phyloP scores from a whole-genome alignment of 1,284 basidiomycete species.

The Pterula multifida region DNA sequence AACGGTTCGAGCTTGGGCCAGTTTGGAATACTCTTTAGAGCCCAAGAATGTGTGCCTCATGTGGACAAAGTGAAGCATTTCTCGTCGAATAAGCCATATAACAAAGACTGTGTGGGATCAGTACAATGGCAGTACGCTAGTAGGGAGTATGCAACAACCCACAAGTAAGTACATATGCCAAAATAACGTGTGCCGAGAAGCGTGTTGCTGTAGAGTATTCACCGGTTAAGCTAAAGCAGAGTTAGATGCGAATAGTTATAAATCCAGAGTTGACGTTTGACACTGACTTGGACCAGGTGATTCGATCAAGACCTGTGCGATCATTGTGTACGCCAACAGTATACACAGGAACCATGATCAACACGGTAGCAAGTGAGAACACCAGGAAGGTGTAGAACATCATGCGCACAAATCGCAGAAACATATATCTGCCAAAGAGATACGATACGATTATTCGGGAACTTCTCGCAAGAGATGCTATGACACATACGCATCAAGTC shows the following conservation, averaged over 20 bases:
- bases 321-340: slow-evolving; percentile 27
- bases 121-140: slow-evolving; percentile 3
- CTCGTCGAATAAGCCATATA: slow-evolving; percentile 54
- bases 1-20: slow-evolving; percentile 67
- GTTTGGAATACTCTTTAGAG: slow-evolving; percentile 44
- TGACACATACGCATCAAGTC: slow-evolving; percentile 50
- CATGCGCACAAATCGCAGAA: slow-evolving; percentile 19
- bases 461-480: background rate
- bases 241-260: background rate
- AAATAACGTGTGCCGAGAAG: slow-evolving; percentile 33
- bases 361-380: slow-evolving; percentile 51
- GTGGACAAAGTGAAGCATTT: slow-evolving; percentile 53
- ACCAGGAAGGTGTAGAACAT: slow-evolving; percentile 29
- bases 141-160: slow-evolving; percentile 8
- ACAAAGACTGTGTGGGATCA: slow-evolving; percentile 40
- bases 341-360: slow-evolving; percentile 51
- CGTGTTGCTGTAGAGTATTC: slow-evolving; percentile 23
- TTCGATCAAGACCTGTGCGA: slow-evolving; percentile 23
- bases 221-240: slow-evolving; percentile 21
- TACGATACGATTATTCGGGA: no score
- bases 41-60: slow-evolving; percentile 63
- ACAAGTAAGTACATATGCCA: slow-evolving; percentile 36
- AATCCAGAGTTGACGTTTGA: background rate
- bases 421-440: slow-evolving; percentile 34
- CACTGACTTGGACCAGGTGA: slow-evolving; percentile 37